Evolutionary conservation across 768 basidiomycete genomes (phyloP), one percentile per base, ranked within the genome.

Genomic region (Lactarius hengduanensis): DNA sequence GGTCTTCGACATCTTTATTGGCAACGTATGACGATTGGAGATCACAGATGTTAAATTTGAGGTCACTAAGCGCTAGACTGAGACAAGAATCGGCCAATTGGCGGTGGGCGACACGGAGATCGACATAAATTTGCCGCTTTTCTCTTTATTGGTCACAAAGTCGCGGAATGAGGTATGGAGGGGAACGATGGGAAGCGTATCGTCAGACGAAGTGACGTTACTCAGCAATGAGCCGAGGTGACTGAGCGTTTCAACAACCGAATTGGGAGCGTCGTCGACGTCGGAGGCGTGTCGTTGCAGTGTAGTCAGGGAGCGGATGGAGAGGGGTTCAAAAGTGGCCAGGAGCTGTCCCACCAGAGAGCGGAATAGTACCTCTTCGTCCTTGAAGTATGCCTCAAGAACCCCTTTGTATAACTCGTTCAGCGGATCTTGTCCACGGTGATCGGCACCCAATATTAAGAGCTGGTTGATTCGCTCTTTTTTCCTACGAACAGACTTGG

Each of bases 261-360:
- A 41, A 22, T 59, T 11, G 2, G 36, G 4, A 43, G 18, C 34
- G 1, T 34, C 20, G 8, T 22, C 22, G 16, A 11, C 57, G n/a
- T 11, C 13, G 11, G 13, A 1, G 57, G 34, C 6, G 26, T 38
- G 40, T 43, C n/a, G 59, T 61, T 28, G 43, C 10, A 61, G 26
- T 6, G 28, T n/a, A 9, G 59, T 50, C 18, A 61, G 41, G 16
- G 59, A 40, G 13, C 10, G 38, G 41, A 45, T 43, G n/a, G 59
- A 61, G 58, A 59, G 58, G 4, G 58, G 58, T n/a, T 59, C 58
- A 11, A 59, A 38, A 15, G 58, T 38, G 4, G 40, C 59, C 32
- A 61, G n/a, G 5, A 61, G 43, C 7, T 61, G 59, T 22, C 59
- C 59, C 2, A 61, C 20, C 47, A 61, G 43, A 22, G n/a, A 58